Conservation (phyloP, 129 eudicot species). For the Cynara cardunculus region DNA sequence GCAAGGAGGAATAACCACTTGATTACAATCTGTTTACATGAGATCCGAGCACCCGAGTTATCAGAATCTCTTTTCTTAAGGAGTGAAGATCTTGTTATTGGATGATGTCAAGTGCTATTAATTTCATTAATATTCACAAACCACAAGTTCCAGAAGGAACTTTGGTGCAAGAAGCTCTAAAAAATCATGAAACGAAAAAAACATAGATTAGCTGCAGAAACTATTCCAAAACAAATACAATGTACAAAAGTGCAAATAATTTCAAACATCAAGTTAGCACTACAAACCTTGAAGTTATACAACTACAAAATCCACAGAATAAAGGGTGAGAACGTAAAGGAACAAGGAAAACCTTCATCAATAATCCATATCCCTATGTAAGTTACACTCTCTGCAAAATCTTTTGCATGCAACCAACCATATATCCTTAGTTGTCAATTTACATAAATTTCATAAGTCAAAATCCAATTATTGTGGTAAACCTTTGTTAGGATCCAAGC, state of each 20-base stretch:
- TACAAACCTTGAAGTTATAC: not conserved
- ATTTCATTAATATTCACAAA: not conserved
- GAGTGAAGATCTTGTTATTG: not conserved
- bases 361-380: not conserved
- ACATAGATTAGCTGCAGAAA: not conserved
- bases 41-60: not conserved
- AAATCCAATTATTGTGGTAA: not conserved
- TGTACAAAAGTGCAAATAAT: not conserved
- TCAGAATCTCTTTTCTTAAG: not conserved
- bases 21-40: not conserved
- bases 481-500: not conserved
- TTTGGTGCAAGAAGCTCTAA: not conserved
- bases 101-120: not conserved
- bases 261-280: not conserved
- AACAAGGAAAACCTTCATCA: not conserved
- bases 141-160: not conserved
- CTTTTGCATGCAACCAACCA: not conserved
- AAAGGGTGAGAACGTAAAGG: not conserved
- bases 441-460: not conserved
- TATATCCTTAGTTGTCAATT: not conserved
- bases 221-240: not conserved
- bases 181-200: not conserved
- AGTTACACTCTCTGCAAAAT: not conserved
- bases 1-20: not conserved
- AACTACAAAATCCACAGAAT: not conserved